Evolutionary conservation across 2,329 filamentous ascomycete genomes (phyloP), one percentile per base, ranked within the genome.

Genomic region (Botrytis fabae): DNA sequence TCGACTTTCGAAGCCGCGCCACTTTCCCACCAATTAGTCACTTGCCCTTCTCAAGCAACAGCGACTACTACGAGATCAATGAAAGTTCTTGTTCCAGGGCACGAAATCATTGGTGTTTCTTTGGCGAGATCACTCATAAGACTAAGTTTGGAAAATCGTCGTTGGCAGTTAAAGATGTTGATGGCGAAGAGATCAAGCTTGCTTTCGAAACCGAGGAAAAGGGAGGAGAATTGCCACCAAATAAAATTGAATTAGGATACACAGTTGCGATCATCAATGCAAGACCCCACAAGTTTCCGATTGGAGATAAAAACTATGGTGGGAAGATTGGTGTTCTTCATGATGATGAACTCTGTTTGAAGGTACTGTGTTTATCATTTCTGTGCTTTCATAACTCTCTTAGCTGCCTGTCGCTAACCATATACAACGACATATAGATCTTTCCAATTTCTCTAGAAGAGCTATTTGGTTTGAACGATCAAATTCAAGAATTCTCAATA

Each of bases 181-280:
- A 78, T 25, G 78, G 70, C 60, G 73, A 18, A 59, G 78, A 42
- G 40, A 71, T 81, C 73, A 78, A 77, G 38, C 73, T 82, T 16
- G 72, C 71, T 74, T 81, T 81, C 69, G 68, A 80, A 73, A 81
- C 79, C 14, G 57, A 78, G 73, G 60, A 73, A 10, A 75, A 75
- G 71, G 79, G 79, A 25, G 73, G 72, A 62, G 80, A 81, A 76
- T 68, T 81, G 20, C 66, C 40, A 69, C 75, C 73, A 71, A 40
- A 69, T 40, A n/a, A 69, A 22, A 51, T 78, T 59, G 64, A 73
- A 60, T 73, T 63, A 35, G 74, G 75, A 59, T 72, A 76, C 51
- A 78, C 75, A 5, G 60, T 77, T 57, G 76, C 74, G 51, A 74
- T 78, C 44, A 71, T 78, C n/a, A 75, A 78, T 38, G 75, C 73